These are phyloP conservation scores for Hermanozyma aechmeae DNA, from an alignment of 805 yeast species.

Conservation along the genomic window DNA sequence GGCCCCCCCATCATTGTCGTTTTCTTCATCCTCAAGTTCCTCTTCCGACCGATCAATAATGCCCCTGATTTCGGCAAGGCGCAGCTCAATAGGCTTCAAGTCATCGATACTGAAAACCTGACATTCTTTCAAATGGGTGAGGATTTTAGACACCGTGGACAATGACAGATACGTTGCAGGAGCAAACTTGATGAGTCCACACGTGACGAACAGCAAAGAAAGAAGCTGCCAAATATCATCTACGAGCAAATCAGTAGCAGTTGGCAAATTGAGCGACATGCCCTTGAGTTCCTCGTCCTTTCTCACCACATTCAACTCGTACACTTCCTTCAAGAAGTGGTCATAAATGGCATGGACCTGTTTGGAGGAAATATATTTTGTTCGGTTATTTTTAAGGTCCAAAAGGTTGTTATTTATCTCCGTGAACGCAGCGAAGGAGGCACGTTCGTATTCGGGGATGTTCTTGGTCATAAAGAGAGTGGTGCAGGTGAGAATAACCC, in stretches of 20 bases:
- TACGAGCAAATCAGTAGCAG: conserved; percentile 58
- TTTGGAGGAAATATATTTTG: conserved; percentile 55
- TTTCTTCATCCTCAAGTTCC: conserved; percentile 6
- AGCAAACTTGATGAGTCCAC: conserved; percentile 82
- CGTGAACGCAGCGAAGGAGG: conserved; percentile 18
- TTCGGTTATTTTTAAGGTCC: conserved; percentile 50
- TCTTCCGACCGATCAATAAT: conserved; percentile 39
- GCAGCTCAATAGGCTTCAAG: conserved; percentile 61
- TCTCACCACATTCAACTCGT: conserved; percentile 45
- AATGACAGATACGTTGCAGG: conserved; percentile 92
- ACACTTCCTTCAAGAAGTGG: conserved; percentile 43
- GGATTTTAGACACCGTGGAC: conserved; percentile 73
- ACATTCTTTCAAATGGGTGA: conserved; percentile 75
- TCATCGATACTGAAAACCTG: conserved; percentile 81
- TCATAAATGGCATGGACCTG: conserved; percentile 57
- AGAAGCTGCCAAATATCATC: conserved; percentile 88
- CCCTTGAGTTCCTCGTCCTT: conserved; percentile 35
- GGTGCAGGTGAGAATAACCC: not conserved
- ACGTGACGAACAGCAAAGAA: conserved; percentile 81
- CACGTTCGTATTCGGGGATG: conserved; percentile 29
- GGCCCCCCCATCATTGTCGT: conserved; percentile 3
- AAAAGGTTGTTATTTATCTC: conserved; percentile 18
- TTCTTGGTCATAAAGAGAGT: conserved; percentile 7
- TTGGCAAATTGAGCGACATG: conserved; percentile 29
- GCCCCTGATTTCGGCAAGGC: conserved; percentile 59